Conservation (phyloP, 345 rosid species). For the Schrenkiella parvula region DNA sequence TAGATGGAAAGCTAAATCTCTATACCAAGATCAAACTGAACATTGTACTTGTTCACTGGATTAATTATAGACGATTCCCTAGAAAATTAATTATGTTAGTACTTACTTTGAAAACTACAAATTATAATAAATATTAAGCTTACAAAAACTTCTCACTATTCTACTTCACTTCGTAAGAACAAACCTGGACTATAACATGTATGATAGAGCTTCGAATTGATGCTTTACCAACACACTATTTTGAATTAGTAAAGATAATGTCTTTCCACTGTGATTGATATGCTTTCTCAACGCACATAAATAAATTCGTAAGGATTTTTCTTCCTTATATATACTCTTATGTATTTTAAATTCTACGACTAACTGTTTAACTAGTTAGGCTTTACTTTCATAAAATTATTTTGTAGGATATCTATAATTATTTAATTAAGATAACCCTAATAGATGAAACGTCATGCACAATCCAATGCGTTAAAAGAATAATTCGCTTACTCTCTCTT, state of each 20-base stretch:
- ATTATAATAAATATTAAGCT: neutral
- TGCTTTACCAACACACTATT: neutral
- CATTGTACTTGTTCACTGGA: neutral
- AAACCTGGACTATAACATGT: neutral
- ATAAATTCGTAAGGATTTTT: too few species aligned
- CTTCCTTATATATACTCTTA: too few species aligned
- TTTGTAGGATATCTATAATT: too few species aligned
- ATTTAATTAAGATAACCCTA: neutral
- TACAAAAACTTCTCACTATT: neutral
- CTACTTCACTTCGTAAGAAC: neutral
- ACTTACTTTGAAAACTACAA: neutral
- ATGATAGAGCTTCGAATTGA: neutral
- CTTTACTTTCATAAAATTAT: too few species aligned
- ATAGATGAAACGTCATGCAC: constrained; percentile 1
- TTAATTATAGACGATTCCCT: neutral
- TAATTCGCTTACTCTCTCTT: neutral
- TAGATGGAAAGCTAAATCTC: neutral
- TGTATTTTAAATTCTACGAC: too few species aligned
- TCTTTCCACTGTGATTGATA: neutral
- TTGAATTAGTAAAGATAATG: neutral
- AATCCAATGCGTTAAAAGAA: neutral
- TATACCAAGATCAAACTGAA: neutral
- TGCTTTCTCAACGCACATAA: neutral
- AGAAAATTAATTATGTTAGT: neutral
- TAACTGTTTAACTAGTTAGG: too few species aligned